phyloP scores from a whole-genome alignment of 345 rosid species.

The Gossypium turneri region DNA sequence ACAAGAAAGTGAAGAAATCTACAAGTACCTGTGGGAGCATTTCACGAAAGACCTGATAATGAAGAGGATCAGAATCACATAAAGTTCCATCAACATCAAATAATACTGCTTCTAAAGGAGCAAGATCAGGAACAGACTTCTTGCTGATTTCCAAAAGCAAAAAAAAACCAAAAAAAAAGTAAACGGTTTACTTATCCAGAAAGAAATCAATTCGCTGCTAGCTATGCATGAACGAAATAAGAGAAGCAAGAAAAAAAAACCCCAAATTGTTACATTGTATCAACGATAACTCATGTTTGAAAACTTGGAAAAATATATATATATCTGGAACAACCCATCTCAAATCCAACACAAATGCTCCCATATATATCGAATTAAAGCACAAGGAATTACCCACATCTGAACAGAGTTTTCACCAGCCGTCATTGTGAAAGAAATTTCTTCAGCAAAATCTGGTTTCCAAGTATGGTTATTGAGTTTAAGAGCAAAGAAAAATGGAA shows the following conservation, averaged over 20 bases:
- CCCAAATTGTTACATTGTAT: background rate
- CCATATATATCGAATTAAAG: background rate
- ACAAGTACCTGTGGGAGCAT: constrained; percentile 68
- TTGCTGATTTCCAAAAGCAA: constrained; percentile 37
- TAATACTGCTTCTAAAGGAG: constrained; percentile 71
- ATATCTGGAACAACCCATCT: background rate
- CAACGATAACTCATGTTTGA: background rate
- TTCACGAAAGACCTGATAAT: constrained; percentile 49
- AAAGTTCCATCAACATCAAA: constrained; percentile 97
- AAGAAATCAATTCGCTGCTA: too few species aligned
- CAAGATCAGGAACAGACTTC: constrained; percentile 46
- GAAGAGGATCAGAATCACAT: constrained; percentile 92
- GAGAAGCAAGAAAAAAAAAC: background rate
- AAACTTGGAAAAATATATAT: background rate
- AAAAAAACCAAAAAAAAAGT: background rate
- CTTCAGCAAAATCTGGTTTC: background rate
- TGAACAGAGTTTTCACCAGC: constrained; percentile 1
- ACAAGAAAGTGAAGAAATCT: background rate
- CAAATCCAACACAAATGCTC: background rate
- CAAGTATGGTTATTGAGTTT: background rate
- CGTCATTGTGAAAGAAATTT: background rate
- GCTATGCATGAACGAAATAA: background rate
- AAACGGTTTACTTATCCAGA: background rate
- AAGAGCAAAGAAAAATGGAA: background rate
- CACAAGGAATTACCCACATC: background rate